phyloP scores from a whole-genome alignment of 2,329 filamentous ascomycete species.

The Ophiostoma tasmaniense region DNA sequence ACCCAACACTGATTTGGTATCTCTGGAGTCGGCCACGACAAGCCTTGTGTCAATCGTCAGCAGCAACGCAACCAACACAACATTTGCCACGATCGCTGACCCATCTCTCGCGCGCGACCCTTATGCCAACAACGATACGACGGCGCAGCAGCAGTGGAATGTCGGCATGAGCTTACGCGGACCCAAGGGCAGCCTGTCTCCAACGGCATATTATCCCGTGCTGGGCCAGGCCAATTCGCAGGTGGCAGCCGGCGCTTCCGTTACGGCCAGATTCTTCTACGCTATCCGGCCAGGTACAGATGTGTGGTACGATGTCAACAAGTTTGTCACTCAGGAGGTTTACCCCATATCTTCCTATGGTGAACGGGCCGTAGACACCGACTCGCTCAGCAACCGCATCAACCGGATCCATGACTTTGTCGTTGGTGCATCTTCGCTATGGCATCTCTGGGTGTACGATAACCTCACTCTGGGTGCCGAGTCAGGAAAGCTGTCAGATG shows the following conservation, averaged over 20 bases:
- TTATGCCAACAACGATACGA: not conserved
- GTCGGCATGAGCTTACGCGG: not conserved
- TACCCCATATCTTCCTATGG: not conserved
- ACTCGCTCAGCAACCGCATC: slow-evolving; percentile 13
- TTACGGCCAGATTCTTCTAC: not conserved
- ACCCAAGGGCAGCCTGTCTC: not conserved
- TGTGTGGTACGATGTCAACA: not conserved
- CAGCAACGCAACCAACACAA: not conserved
- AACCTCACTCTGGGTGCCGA: not conserved
- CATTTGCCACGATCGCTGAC: not conserved
- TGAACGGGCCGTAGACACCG: slow-evolving; percentile 11
- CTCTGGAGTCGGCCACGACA: not conserved
- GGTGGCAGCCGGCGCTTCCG: not conserved
- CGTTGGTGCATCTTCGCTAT: not conserved
- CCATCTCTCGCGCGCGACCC: not conserved
- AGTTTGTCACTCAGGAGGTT: not conserved
- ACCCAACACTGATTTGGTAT: not conserved
- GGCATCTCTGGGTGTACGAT: slow-evolving; percentile 5
- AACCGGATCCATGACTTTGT: slow-evolving; percentile 18
- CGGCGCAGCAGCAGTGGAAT: not conserved
- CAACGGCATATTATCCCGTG: not conserved
- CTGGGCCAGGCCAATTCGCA: not conserved
- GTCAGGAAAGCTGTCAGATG: not conserved
- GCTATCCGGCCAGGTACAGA: not conserved
- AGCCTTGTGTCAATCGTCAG: not conserved